Evolutionary conservation across 495 filamentous ascomycete genomes (phyloP).

Genomic region (Chaetomidium leptoderma): DNA sequence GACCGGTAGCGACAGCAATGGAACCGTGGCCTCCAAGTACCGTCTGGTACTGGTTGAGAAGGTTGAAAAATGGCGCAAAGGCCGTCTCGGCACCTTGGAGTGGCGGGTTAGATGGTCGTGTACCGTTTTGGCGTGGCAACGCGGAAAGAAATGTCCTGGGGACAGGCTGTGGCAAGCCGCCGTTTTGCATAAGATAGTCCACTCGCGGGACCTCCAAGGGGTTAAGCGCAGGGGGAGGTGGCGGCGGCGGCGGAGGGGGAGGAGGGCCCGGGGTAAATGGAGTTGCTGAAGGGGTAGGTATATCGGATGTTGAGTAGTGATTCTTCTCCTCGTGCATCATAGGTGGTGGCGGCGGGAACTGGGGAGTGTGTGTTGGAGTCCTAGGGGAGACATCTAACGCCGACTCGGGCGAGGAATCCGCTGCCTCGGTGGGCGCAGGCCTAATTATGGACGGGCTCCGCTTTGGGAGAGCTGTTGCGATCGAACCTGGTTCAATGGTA

Average conservation of each 20-base stretch:
- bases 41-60: constrained; percentile 78
- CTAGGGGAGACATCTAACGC: constrained; percentile 53
- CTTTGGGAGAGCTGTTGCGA: constrained; percentile 61
- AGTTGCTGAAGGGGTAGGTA: constrained; percentile 41
- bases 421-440: constrained; percentile 32
- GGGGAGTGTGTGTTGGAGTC: constrained; percentile 52
- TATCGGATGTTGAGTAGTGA: constrained; percentile 26
- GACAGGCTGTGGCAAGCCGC: constrained; percentile 64
- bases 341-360: constrained; percentile 43
- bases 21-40: constrained; percentile 82
- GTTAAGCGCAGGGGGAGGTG: constrained; percentile 71
- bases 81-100: constrained; percentile 58
- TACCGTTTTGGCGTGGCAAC: constrained; percentile 46
- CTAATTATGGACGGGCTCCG: constrained; percentile 40
- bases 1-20: constrained; percentile 91
- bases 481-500: constrained; percentile 29
- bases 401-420: constrained; percentile 45
- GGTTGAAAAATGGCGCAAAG: constrained; percentile 72
- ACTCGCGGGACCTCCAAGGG: constrained; percentile 64
- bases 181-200: constrained; percentile 84
- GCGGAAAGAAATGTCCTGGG: constrained; percentile 61
- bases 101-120: constrained; percentile 48
- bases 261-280: constrained; percentile 31
- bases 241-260: constrained; percentile 69
- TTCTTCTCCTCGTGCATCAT: constrained; percentile 34